Conservation (phyloP, 2,329 filamentous ascomycete species). For the Phialophora chinensis region DNA sequence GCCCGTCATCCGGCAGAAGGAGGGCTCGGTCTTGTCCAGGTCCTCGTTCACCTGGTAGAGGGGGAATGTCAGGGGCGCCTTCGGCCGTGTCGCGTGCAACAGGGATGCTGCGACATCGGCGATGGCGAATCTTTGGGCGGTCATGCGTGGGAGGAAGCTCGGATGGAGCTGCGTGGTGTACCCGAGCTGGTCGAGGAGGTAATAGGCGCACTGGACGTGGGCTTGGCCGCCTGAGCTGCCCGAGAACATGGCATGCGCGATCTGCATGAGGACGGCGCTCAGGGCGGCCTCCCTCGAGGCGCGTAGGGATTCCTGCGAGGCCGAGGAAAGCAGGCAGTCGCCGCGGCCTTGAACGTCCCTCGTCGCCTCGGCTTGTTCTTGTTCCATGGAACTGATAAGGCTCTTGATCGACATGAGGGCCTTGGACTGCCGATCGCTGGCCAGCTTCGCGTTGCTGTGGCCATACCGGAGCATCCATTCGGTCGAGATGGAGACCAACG, state of each 20-base stretch:
- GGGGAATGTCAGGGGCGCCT: too few relatives aligned
- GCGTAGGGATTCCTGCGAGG: neutral
- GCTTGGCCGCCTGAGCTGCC: neutral
- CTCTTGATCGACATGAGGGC: neutral
- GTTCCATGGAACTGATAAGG: neutral
- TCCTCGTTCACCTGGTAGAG: neutral
- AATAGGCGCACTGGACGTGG: neutral
- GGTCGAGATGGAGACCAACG: neutral
- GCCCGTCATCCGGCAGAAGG: slow-evolving; percentile 5
- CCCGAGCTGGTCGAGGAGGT: neutral
- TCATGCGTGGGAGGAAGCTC: neutral
- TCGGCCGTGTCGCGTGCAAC: neutral
- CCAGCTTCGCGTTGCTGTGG: too few relatives aligned
- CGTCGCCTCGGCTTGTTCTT: neutral
- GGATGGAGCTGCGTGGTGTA: neutral
- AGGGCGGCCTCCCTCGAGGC: slow-evolving; percentile 3
- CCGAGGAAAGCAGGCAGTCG: too few relatives aligned
- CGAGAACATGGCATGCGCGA: neutral
- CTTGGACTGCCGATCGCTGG: neutral
- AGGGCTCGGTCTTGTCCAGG: neutral
- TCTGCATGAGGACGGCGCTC: neutral
- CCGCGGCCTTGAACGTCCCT: too few relatives aligned
- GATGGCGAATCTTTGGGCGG: neutral
- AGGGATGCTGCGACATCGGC: neutral
- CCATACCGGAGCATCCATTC: neutral